These are phyloP conservation scores for Didymosphaeria variabile DNA, from an alignment of 2,329 filamentous ascomycete species.

Conservation along the genomic window DNA sequence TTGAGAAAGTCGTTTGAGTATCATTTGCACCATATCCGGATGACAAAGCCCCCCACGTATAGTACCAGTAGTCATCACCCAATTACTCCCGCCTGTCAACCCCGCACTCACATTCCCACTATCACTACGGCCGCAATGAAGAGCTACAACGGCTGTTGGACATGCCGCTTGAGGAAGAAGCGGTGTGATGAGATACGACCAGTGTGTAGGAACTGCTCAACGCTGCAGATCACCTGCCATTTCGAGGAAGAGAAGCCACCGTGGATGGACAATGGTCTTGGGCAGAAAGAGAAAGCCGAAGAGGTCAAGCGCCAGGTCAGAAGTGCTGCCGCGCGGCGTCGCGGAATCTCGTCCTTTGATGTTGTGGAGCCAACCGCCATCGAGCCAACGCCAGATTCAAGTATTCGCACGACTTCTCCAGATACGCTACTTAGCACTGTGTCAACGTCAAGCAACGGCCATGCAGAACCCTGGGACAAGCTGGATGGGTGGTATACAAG, in stretches of 20 bases:
- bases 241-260: constrained; percentile 11
- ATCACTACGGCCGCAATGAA: constrained; percentile 13
- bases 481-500: not conserved
- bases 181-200: constrained; percentile 65
- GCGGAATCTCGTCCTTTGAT: constrained; percentile 7
- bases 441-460: constrained; percentile 10
- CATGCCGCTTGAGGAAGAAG: constrained; percentile 19
- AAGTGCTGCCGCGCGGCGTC: constrained; percentile 12
- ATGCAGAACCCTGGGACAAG: constrained; percentile 9
- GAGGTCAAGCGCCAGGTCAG: constrained; percentile 22
- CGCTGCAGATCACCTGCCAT: constrained; percentile 60
- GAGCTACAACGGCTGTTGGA: constrained; percentile 20
- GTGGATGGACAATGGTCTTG: constrained; percentile 16
- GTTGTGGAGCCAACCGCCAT: constrained; percentile 13
- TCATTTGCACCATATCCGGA: not conserved
- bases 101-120: constrained; percentile 4
- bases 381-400: constrained; percentile 7
- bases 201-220: constrained; percentile 60
- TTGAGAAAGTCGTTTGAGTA: too few relatives aligned
- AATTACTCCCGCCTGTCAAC: not conserved
- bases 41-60: not conserved
- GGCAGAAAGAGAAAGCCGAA: constrained; percentile 15
- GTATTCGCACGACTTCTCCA: constrained; percentile 3
- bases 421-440: constrained; percentile 9
- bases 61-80: not conserved